Base-by-base conservation (phyloP, 495 filamentous ascomycete species). In the Hyaloscypha finlandica region DNA sequence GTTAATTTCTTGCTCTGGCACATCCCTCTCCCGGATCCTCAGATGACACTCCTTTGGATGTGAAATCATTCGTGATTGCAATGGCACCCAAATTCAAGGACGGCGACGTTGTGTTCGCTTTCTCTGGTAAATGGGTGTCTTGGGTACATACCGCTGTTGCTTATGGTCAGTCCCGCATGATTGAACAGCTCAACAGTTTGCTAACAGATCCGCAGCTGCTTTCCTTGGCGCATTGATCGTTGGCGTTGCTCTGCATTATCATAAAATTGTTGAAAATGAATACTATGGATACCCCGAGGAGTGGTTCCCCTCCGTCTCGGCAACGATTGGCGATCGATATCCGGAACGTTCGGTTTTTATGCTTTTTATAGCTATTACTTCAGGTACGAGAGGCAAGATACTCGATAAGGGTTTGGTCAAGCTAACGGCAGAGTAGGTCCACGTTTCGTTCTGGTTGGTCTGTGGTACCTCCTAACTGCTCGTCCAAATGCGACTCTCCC, bases 231-330 rank as follows among this genome's bases (percentile, higher is more conserved):
- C 96, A 62, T 80, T 99, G 68, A 74, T 95, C 59, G 88, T 96
- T 68, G 96, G 96, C 73, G 77, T 90, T 75, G 88, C 81, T 60
- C 81, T 99, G 57, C 96, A 99, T 79, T 97, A 94, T 78, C 86
- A 89, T 70, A 98, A 98, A 83, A 99, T 99, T 63, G 96, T 99
- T 22, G 83, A 97, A 77, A 99, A 99, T 77, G 92, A 99, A 80
- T 90, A 95, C 80, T 97, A 91, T 79, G 91, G 96, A 73, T 99
- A 97, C 78, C 96, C 96, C 2, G 81, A 97, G 51, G 96, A 99
- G 84, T 99, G 96, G 96, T 98, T 99, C 70, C 96, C 96, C 48
- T 99, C 96, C 29, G 96, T 99, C 31, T 97, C 94, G 33, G 88
- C 96, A 16, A 97, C 96, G n/a, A 99, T 99, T 77, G 96, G 96